A percentile compares a stretch with the other conserved stretches of the same genome.
Conservation (phyloP, 192 early-diverging fungal genomes). For the Backusella westeae region DNA sequence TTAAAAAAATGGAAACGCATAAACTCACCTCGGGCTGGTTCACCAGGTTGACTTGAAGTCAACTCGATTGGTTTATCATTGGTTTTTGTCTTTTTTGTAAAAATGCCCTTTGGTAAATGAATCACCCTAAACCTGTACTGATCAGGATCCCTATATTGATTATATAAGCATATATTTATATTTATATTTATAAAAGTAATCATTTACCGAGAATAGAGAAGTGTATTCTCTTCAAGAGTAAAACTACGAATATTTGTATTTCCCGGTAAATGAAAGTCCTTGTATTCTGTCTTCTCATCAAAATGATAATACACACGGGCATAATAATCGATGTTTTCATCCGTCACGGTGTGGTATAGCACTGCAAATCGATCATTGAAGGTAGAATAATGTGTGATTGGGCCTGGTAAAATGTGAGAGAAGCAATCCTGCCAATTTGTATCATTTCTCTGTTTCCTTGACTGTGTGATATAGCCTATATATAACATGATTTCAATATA, state of each 20-base stretch:
- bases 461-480: background rate
- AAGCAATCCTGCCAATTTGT: conserved; percentile 19
- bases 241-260: conserved; percentile 23
- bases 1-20: background rate
- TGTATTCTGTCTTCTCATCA: conserved; percentile 6
- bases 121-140: conserved; percentile 12
- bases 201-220: conserved; percentile 31
- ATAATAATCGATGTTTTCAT: conserved; percentile 25
- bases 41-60: conserved; percentile 7
- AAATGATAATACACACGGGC: conserved; percentile 22
- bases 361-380: conserved; percentile 20
- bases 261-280: conserved; percentile 32
- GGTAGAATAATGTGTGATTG: conserved; percentile 19
- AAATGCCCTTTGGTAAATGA: conserved; percentile 11
- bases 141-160: conserved; percentile 24
- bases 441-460: background rate
- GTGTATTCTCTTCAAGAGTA: conserved; percentile 19
- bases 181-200: too few species aligned
- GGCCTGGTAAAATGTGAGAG: conserved; percentile 20
- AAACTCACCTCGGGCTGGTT: conserved; percentile 14
- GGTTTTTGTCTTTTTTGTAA: background rate
- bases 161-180: background rate
- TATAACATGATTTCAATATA: background rate
- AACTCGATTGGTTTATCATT: background rate
- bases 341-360: conserved; percentile 25